Percentiles rank a stretch among this genome's conserved stretches.
These are phyloP conservation scores for Endothia cerciana DNA, from an alignment of 2,329 filamentous ascomycete species.

Conservation along the genomic window DNA sequence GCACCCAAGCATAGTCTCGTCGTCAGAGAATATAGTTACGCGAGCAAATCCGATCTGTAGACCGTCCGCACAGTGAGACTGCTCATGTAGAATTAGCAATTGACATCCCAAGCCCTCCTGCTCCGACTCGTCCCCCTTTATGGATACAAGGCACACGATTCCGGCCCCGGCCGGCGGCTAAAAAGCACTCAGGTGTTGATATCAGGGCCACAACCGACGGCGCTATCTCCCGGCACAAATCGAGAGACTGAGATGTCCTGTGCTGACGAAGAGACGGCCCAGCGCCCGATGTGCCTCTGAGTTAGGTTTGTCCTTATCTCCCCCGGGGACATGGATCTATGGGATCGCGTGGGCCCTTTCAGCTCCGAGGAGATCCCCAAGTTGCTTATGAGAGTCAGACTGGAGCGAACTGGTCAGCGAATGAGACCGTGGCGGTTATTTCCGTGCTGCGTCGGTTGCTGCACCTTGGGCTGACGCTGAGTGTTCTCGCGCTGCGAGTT, in stretches of 20 bases:
- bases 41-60: neutral
- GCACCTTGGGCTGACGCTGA: neutral
- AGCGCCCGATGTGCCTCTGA: too few relatives aligned
- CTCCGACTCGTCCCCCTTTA: slow-evolving; percentile 15
- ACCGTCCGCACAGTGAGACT: neutral
- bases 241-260: neutral
- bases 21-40: neutral
- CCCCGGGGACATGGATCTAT: too few relatives aligned
- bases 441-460: neutral
- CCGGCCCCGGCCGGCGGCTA: slow-evolving; percentile 9
- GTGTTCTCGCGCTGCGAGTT: neutral
- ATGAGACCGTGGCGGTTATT: neutral
- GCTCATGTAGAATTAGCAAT: neutral
- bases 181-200: slow-evolving; percentile 1
- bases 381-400: too few relatives aligned
- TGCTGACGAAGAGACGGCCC: too few relatives aligned
- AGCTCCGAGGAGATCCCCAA: too few relatives aligned
- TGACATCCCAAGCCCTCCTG: too few relatives aligned
- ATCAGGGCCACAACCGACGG: slow-evolving; percentile 15
- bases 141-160: slow-evolving; percentile 2
- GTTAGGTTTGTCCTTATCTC: too few relatives aligned
- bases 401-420: neutral
- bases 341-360: neutral
- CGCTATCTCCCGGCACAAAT: neutral
- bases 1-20: neutral